phyloP scores from a whole-genome alignment of 1,284 basidiomycete genomes.

The Marasmius oreades region DNA sequence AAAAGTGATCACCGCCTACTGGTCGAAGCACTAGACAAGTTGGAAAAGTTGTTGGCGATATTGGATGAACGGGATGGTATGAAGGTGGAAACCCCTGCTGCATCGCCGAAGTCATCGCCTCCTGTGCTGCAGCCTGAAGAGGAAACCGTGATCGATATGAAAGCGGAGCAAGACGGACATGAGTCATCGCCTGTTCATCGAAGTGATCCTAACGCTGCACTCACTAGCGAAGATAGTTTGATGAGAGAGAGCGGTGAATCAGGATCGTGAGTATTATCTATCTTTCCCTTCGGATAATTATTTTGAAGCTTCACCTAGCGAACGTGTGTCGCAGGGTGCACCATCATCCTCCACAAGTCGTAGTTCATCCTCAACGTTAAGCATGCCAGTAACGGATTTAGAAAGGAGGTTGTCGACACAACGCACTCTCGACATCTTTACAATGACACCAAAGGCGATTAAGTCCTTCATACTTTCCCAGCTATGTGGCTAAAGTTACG shows the following conservation, averaged over 20 bases:
- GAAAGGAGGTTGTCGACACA: conserved; percentile 81
- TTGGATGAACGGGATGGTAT: conserved; percentile 58
- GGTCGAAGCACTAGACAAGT: conserved; percentile 74
- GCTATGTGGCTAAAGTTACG: conserved; percentile 15
- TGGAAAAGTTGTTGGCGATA: conserved; percentile 71
- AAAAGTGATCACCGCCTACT: conserved; percentile 86
- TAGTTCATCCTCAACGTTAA: conserved; percentile 44
- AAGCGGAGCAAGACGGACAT: conserved; percentile 25
- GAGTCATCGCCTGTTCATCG: conserved; percentile 15
- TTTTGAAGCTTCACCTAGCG: conserved; percentile 31
- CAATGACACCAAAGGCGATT: conserved; percentile 89
- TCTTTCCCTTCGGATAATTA: neutral
- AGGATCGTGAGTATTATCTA: conserved; percentile 43
- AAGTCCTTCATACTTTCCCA: neutral
- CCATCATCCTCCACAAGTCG: conserved; percentile 50
- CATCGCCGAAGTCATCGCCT: conserved; percentile 17
- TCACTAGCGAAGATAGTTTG: conserved; percentile 45
- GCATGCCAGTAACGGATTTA: conserved; percentile 69
- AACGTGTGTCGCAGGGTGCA: conserved; percentile 58
- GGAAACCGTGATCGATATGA: conserved; percentile 52
- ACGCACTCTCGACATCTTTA: conserved; percentile 89
- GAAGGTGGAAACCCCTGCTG: conserved; percentile 34
- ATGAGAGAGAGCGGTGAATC: conserved; percentile 49
- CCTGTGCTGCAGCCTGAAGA: conserved; percentile 37
- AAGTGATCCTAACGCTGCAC: conserved; percentile 27